These are phyloP conservation scores for Daldinia vernicosa DNA, from an alignment of 495 filamentous ascomycete species.

Conservation along the genomic window DNA sequence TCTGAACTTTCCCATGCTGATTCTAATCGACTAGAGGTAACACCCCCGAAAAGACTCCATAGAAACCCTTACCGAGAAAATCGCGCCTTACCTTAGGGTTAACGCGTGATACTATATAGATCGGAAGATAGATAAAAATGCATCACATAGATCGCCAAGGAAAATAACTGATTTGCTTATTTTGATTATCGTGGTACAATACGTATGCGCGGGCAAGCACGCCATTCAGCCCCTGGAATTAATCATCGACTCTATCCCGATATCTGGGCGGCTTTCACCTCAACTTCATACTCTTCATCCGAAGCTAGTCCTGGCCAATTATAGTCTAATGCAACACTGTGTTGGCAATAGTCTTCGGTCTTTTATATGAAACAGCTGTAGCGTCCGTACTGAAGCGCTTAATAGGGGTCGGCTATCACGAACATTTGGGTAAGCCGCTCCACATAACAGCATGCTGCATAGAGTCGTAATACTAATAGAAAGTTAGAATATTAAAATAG, in stretches of 20 bases:
- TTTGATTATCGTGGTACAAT: constrained; percentile 19
- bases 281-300: background rate
- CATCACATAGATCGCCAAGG: background rate
- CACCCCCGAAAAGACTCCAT: background rate
- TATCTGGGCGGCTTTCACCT: background rate
- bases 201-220: constrained; percentile 24
- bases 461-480: background rate
- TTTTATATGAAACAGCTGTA: background rate
- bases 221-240: constrained; percentile 37
- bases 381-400: background rate
- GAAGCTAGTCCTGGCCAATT: background rate
- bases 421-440: no score
- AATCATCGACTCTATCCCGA: constrained; percentile 17
- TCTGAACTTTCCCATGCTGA: constrained; percentile 1
- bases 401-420: background rate
- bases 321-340: background rate
- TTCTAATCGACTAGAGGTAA: background rate
- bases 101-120: constrained; percentile 19
- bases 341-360: background rate
- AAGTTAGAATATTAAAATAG: background rate
- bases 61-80: background rate
- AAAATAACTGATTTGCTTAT: constrained; percentile 18
- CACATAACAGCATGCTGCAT: no score
- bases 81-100: constrained; percentile 25
- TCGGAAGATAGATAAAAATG: constrained; percentile 27